phyloP scores from a whole-genome alignment of 306 rosid genomes.

The Oemleria cerasiformis region DNA sequence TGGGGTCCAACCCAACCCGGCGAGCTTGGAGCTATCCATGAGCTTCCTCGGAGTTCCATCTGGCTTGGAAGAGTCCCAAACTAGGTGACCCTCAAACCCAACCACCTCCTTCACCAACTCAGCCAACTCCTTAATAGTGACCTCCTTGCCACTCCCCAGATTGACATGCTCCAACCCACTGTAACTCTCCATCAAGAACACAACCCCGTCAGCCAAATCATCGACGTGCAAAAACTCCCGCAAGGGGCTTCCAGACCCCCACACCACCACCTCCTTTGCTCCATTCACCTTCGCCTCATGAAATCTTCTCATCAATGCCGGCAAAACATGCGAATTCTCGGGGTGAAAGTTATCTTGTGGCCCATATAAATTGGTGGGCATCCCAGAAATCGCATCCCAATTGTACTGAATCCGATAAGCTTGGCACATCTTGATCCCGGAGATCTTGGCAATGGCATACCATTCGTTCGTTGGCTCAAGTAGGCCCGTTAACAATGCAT shows the following conservation, averaged over 20 bases:
- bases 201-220: constrained; percentile 76
- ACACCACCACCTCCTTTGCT: constrained; percentile 86
- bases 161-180: constrained; percentile 78
- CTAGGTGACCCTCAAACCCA: constrained; percentile 79
- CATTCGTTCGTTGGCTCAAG: constrained; percentile 97
- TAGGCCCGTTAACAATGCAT: constrained; percentile 74
- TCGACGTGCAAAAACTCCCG: constrained; percentile 95
- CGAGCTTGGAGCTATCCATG: constrained; percentile 89
- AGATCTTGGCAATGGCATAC: constrained; percentile 94
- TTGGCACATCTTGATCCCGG: constrained; percentile 96
- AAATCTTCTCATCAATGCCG: constrained; percentile 89
- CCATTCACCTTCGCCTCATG: constrained; percentile 81
- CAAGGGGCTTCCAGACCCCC: constrained; percentile 94
- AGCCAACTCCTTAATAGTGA: constrained; percentile 81
- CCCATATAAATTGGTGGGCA: constrained; percentile 93
- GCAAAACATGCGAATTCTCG: constrained; percentile 87
- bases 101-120: constrained; percentile 89
- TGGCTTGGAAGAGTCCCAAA: constrained; percentile 87
- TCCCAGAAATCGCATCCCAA: constrained; percentile 94
- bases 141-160: constrained; percentile 93
- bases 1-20: constrained; percentile 75
- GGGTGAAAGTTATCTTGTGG: constrained; percentile 85
- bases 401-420: constrained; percentile 77
- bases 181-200: constrained; percentile 72
- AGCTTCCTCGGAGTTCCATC: constrained; percentile 97